Conservation (phyloP, 352 stramenopile genomes). For the Globisporangium iwayamae region DNA sequence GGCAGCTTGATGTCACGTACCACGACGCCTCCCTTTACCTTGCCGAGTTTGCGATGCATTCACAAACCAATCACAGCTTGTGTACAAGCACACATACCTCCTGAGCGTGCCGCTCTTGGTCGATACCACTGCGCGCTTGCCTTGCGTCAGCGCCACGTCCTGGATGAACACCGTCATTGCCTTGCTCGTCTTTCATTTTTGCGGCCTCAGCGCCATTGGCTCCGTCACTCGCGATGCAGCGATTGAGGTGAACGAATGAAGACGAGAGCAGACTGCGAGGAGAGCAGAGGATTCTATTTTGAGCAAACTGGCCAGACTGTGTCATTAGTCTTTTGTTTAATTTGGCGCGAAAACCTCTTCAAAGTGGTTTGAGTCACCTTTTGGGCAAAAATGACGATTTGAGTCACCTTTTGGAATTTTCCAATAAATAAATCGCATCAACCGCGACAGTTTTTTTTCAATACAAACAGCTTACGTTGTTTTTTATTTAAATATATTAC, state of each 20-base stretch:
- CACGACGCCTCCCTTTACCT: not conserved
- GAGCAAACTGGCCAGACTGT: not conserved
- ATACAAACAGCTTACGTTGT: no score
- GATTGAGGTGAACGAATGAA: not conserved
- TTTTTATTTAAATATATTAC: no score
- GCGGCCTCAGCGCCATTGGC: not conserved
- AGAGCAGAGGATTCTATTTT: not conserved
- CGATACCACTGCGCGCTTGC: not conserved
- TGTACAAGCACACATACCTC: not conserved
- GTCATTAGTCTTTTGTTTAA: not conserved
- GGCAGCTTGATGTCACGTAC: not conserved
- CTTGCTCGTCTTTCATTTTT: not conserved
- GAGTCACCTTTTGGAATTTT: constrained; percentile 1
- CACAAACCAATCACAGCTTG: not conserved
- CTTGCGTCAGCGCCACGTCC: not conserved
- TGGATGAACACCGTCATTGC: not conserved
- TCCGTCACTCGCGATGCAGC: not conserved
- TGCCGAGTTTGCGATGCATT: not conserved
- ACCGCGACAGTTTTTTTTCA: no score
- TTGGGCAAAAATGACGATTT: not conserved
- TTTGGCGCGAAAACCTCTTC: not conserved
- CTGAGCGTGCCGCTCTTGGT: constrained; percentile 1
- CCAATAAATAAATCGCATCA: no score
- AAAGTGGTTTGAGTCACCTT: not conserved
- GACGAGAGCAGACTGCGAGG: not conserved